Evolutionary conservation across 176 grass and related monocot genomes (phyloP).

Genomic region (Oryza glaberrima): DNA sequence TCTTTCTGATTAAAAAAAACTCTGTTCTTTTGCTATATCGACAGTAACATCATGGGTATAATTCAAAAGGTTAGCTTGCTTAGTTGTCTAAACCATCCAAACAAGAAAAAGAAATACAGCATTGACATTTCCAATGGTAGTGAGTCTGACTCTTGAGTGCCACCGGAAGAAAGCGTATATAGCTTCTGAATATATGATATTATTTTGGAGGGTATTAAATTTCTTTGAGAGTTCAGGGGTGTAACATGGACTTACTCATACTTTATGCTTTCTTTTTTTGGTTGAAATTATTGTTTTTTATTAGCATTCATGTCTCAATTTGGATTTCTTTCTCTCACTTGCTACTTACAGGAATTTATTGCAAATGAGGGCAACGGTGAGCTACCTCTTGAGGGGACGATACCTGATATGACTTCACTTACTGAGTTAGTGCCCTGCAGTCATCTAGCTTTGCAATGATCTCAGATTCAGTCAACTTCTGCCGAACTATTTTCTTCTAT

Average conservation of each 20-base stretch:
- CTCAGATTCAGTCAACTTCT: constrained; percentile 24
- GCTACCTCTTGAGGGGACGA: constrained; percentile 90
- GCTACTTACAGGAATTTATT: constrained; percentile 76
- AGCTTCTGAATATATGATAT: neutral
- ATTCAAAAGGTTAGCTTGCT: neutral
- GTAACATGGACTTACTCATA: neutral
- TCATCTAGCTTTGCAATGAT: constrained; percentile 5
- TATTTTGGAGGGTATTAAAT: neutral
- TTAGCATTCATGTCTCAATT: constrained; percentile 17
- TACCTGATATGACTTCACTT: constrained; percentile 98
- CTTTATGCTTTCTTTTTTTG: neutral
- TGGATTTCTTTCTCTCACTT: neutral
- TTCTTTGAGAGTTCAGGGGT: neutral
- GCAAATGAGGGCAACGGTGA: constrained; percentile 81
- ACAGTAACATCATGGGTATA: neutral
- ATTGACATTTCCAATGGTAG: neutral
- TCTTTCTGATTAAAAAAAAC: neutral
- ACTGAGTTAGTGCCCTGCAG: constrained; percentile 69
- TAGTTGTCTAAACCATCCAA: neutral
- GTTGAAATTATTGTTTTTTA: constrained; percentile 3
- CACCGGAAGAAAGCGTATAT: neutral
- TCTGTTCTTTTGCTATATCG: neutral
- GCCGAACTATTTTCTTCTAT: constrained; percentile 2
- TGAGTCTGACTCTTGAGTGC: neutral
- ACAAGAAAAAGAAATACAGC: neutral